phyloP scores from a whole-genome alignment of 208 protist genomes.

The Porcisia deanei region DNA sequence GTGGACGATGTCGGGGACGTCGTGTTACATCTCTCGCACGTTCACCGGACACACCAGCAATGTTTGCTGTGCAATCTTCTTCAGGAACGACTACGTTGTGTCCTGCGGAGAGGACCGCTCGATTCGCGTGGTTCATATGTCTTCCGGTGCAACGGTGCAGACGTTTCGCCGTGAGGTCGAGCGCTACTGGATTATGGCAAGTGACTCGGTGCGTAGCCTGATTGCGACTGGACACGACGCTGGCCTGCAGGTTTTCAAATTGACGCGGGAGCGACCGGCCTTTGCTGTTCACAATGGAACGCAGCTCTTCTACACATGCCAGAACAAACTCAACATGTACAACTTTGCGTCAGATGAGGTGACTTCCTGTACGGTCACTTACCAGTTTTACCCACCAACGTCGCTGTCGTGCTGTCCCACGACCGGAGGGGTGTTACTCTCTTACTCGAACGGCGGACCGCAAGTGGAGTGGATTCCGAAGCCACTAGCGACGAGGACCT shows the following conservation, averaged over 20 bases:
- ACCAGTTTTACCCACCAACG: conserved; percentile 49
- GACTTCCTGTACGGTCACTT: conserved; percentile 18
- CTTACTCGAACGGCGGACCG: conserved; percentile 43
- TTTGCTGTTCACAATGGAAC: conserved; percentile 42
- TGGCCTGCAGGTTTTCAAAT: conserved; percentile 98
- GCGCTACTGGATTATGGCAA: conserved; percentile 98
- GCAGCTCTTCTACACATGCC: conserved; percentile 64
- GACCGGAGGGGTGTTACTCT: conserved; percentile 41
- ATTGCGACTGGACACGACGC: conserved; percentile 97
- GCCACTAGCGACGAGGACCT: conserved; percentile 16
- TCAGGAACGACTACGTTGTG: conserved; percentile 97
- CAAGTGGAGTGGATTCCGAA: conserved; percentile 35
- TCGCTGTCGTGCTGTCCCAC: conserved; percentile 72
- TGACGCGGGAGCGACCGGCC: conserved; percentile 96
- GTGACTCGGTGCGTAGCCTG: conserved; percentile 93
- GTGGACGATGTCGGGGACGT: conserved; percentile 93
- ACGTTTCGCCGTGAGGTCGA: conserved; percentile 95
- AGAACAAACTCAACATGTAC: conserved; percentile 49
- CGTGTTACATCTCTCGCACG: conserved; percentile 91
- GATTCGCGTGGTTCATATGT: conserved; percentile 93
- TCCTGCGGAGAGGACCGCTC: conserved; percentile 96
- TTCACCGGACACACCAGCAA: conserved; percentile 98
- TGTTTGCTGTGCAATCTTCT: conserved; percentile 96
- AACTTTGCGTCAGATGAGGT: conserved; percentile 45
- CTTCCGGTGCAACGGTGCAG: conserved; percentile 52